Base-by-base conservation (phyloP, 2,329 filamentous ascomycete genomes). In the Tolypocladium amazonense region DNA sequence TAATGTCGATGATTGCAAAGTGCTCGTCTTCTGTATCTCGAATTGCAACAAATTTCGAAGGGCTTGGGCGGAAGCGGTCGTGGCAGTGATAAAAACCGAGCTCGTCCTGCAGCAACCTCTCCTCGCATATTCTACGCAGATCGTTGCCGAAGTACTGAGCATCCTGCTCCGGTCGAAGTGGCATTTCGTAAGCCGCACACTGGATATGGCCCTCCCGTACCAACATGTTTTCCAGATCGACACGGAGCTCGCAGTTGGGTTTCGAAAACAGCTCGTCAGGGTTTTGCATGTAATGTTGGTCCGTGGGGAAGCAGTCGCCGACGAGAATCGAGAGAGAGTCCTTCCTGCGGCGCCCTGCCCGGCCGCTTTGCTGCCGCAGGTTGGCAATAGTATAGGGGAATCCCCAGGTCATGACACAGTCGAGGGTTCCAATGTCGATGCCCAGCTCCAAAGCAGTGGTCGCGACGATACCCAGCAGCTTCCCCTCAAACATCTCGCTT, bases 331-430 rank as follows among this genome's bases (percentile, higher is more conserved):
- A 95, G 3, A 99, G 78, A 0, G 92, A 96, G 72, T 99, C 94
- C 69, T 90, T 95, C 70, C 97, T 97, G 61, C 93, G 83, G 61
- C 94, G 84, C 15, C 94, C 94, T 25, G 94, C 94, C 67, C 94
- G 85, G 18, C 94, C 94, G 67, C 91, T 96, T 72, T 99, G 94
- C 71, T 99, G 94, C 12, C 94, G 85, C 55, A 97, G 78, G 69
- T 97, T 97, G 39, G 94, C 88, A 61, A 99, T 96, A 0, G 91
- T 95, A 68, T 96, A 97, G 0, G 94, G 94, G 63, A 99, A 99
- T 0, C 93, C 93, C 69, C 95, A 89, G 0, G 90, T 96, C 62
- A 99, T 81, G 15, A 99, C 94, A 58, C 92, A 94, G 72, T 99
- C 94, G 11, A 99, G 78, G 1, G 88, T 90, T 20, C 94, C 94